A percentile compares a stretch with the other conserved stretches of the same genome.
Conservation (phyloP, 2,329 filamentous ascomycete species). For the Pestalotiopsis sp. region DNA sequence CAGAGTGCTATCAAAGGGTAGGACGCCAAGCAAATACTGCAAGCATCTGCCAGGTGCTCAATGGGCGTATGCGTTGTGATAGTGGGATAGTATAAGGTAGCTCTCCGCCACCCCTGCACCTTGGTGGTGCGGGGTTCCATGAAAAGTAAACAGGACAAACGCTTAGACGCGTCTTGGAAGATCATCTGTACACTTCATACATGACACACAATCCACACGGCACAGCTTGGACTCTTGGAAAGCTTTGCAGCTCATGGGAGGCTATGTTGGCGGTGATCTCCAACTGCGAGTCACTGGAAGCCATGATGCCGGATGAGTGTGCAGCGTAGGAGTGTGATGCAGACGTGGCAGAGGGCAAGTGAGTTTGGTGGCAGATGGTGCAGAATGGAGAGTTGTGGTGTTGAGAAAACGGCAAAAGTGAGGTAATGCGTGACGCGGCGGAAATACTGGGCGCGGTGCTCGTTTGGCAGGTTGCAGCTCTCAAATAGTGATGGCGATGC, state of each 20-base stretch:
- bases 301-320: neutral
- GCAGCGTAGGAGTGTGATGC: neutral
- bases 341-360: neutral
- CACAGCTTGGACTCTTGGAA: neutral
- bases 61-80: neutral
- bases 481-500: constrained; percentile 1
- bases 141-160: neutral
- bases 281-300: neutral
- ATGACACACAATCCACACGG: neutral
- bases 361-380: neutral
- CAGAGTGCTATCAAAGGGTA: neutral
- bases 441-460: neutral
- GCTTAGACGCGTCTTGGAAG: neutral
- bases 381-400: neutral
- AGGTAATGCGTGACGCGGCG: neutral
- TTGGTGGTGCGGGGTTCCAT: neutral
- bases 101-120: neutral
- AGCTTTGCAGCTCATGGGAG: neutral
- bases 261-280: neutral
- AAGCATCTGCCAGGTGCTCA: neutral
- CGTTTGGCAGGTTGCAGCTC: neutral
- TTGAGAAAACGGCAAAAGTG: neutral
- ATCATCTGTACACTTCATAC: neutral
- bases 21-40: neutral
- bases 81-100: neutral